Percentiles rank a stretch among this genome's conserved stretches.
These are phyloP conservation scores for Hypoxylon lienhwacheense DNA, from an alignment of 495 filamentous ascomycete genomes.

Conservation along the genomic window DNA sequence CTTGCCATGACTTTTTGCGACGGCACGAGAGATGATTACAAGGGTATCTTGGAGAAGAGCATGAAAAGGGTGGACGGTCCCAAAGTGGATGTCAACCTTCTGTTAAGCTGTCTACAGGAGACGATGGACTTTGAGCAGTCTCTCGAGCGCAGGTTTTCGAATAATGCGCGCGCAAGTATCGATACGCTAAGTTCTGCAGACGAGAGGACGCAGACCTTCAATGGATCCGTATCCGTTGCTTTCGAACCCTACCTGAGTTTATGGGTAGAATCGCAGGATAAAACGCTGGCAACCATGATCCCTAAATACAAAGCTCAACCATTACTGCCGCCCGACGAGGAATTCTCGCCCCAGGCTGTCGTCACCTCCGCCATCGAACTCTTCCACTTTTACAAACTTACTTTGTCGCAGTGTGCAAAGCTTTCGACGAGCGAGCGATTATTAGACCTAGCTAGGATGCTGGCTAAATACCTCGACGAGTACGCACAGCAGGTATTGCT, in stretches of 20 bases:
- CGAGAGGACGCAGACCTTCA: constrained; percentile 76
- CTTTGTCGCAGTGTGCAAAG: constrained; percentile 92
- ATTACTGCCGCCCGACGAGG: constrained; percentile 78
- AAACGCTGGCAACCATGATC: constrained; percentile 80
- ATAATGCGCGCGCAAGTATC: constrained; percentile 77
- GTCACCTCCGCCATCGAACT: constrained; percentile 93
- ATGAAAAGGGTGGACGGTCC: constrained; percentile 77
- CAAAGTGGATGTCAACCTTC: constrained; percentile 85
- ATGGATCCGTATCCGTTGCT: constrained; percentile 91
- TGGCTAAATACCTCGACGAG: constrained; percentile 92
- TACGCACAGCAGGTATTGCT: constrained; percentile 94
- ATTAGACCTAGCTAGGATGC: constrained; percentile 79
- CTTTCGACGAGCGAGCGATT: constrained; percentile 86
- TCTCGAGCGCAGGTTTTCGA: constrained; percentile 80
- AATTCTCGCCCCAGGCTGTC: constrained; percentile 87
- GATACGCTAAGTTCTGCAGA: constrained; percentile 85
- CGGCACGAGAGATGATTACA: constrained; percentile 92
- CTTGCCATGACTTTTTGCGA: constrained; percentile 94
- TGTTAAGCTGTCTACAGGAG: constrained; percentile 91
- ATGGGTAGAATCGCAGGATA: constrained; percentile 97
- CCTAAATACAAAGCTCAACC: constrained; percentile 88
- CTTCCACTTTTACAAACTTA: constrained; percentile 92
- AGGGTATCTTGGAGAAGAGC: constrained; percentile 83
- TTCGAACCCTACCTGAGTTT: constrained; percentile 96
- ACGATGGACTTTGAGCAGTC: constrained; percentile 96